Percentiles rank a stretch among this genome's conserved stretches.
phyloP scores from a whole-genome alignment of 257 asterid species.

The Gentiana macrophylla region DNA sequence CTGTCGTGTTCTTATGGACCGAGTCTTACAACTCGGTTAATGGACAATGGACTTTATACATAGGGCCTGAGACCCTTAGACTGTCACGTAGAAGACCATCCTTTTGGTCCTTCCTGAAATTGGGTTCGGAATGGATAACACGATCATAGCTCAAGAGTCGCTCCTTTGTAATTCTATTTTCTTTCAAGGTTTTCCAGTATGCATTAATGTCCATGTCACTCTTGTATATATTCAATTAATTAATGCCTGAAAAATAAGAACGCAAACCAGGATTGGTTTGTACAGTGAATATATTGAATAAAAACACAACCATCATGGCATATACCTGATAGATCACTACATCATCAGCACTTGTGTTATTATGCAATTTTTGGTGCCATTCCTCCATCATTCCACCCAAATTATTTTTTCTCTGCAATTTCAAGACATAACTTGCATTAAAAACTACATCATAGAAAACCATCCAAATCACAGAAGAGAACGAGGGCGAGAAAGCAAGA shows the following conservation, averaged over 20 bases:
- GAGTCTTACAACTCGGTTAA: too few species aligned
- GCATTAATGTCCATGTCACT: conserved; percentile 68
- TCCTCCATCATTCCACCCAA: conserved; percentile 98
- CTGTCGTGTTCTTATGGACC: too few species aligned
- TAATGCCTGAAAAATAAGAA: conserved; percentile 52
- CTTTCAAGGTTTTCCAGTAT: conserved; percentile 92
- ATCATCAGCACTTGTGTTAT: conserved; percentile 99
- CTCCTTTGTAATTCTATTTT: conserved; percentile 89
- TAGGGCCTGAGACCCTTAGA: too few species aligned
- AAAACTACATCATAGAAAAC: background rate
- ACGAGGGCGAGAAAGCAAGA: background rate
- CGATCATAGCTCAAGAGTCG: conserved; percentile 98
- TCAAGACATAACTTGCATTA: conserved; percentile 9
- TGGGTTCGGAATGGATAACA: conserved; percentile 83
- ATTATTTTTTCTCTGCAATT: conserved; percentile 70
- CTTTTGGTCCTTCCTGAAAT: conserved; percentile 70
- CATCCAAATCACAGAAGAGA: background rate
- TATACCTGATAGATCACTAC: conserved; percentile 94
- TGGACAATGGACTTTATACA: too few species aligned
- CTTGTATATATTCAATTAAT: conserved; percentile 66
- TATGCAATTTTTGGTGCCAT: conserved; percentile 99
- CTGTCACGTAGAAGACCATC: conserved; percentile 80
- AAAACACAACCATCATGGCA: too few species aligned
- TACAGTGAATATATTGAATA: background rate
- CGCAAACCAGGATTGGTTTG: background rate